Conservation (phyloP, 2,329 filamentous ascomycete genomes). For the Cladosporium sp. region DNA sequence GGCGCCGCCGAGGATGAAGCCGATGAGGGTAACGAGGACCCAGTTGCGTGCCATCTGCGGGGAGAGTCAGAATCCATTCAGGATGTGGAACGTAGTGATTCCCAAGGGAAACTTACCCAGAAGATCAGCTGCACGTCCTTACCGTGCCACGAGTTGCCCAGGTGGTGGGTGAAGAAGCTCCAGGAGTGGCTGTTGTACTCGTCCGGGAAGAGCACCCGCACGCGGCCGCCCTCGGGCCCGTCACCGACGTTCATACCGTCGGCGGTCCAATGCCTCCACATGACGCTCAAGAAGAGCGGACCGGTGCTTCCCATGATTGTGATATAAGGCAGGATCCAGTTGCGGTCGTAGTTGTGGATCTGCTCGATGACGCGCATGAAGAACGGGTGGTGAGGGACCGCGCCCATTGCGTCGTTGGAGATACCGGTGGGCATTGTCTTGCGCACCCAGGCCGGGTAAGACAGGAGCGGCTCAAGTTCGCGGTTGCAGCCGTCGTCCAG, state of each 20-base stretch:
- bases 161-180: constrained; percentile 65
- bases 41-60: constrained; percentile 43
- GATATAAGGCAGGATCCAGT: constrained; percentile 66
- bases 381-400: constrained; percentile 66
- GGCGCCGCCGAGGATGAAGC: constrained; percentile 44
- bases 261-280: constrained; percentile 68
- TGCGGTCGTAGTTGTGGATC: constrained; percentile 60
- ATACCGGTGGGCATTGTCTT: constrained; percentile 71
- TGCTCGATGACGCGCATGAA: constrained; percentile 63
- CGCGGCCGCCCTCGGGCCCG: constrained; percentile 40
- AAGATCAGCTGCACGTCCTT: constrained; percentile 59
- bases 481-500: constrained; percentile 66
- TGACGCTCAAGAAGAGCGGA: constrained; percentile 67
- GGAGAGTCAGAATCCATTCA: neutral
- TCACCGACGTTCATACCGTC: constrained; percentile 40
- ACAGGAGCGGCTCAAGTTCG: constrained; percentile 57
- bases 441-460: constrained; percentile 64
- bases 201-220: constrained; percentile 62
- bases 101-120: constrained; percentile 42
- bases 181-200: constrained; percentile 63
- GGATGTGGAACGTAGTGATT: no score
- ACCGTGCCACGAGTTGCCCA: constrained; percentile 60
- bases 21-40: constrained; percentile 48
- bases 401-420: constrained; percentile 74
- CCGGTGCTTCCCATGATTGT: constrained; percentile 76